phyloP scores from a whole-genome alignment of 2,329 filamentous ascomycete species.

The Botrytis tulipae region DNA sequence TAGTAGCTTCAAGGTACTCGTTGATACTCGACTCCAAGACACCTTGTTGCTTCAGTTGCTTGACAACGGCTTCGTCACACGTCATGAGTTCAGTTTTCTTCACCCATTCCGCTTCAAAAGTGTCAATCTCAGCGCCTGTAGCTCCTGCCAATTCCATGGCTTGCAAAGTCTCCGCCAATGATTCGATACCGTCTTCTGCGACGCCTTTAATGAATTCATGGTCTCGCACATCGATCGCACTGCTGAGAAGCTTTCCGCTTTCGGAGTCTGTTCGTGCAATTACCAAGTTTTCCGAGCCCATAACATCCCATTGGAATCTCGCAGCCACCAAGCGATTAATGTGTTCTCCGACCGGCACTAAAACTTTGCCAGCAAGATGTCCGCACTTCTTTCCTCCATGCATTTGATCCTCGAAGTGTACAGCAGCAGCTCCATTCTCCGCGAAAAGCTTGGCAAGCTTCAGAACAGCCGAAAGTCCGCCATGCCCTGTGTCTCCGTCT shows the following conservation, averaged over 20 bases:
- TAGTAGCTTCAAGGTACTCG: conserved; percentile 62
- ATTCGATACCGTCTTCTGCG: conserved; percentile 68
- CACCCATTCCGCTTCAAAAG: conserved; percentile 84
- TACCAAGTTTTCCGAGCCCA: conserved; percentile 92
- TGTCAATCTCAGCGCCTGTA: conserved; percentile 75
- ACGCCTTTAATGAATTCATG: conserved; percentile 96
- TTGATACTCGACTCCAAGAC: conserved; percentile 63
- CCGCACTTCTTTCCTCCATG: conserved; percentile 99
- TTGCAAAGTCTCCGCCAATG: conserved; percentile 84
- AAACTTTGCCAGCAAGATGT: conserved; percentile 91
- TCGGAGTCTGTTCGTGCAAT: conserved; percentile 96
- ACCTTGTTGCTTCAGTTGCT: conserved; percentile 67
- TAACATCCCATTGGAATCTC: conserved; percentile 96
- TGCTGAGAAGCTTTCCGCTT: conserved; percentile 85
- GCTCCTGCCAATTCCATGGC: conserved; percentile 83
- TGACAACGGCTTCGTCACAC: conserved; percentile 85
- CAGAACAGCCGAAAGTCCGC: conserved; percentile 85
- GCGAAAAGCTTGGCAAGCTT: conserved; percentile 98
- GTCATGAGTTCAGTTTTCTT: conserved; percentile 81
- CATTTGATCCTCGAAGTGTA: conserved; percentile 97
- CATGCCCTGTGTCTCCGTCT: conserved; percentile 94
- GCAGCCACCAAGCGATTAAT: conserved; percentile 92
- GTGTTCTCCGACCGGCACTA: conserved; percentile 91
- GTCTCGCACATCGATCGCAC: conserved; percentile 87
- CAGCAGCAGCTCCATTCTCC: conserved; percentile 91